Base-by-base conservation (phyloP, 1,284 basidiomycete species). In the Moesziomyces sp. region DNA sequence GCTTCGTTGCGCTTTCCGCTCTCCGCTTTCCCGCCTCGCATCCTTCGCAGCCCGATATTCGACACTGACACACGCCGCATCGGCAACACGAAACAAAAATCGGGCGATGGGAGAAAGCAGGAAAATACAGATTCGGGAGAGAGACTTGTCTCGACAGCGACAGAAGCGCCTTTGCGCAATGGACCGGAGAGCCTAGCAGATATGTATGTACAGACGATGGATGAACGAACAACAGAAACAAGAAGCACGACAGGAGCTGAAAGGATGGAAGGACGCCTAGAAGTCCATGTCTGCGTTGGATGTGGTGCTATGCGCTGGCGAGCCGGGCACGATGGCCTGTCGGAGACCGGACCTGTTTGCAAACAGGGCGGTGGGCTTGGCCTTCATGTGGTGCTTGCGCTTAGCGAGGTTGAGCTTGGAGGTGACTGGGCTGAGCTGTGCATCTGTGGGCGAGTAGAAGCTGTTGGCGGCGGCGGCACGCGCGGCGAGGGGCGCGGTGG, bases 371-470 rank as follows among this genome's bases (percentile, higher is more conserved):
- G 78, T 81, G 6, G 81, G 81, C 65, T 82, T 83, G 38, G 68
- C 80, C 70, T 83, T 83, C 34, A 69, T 58, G 64, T 75, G 66
- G 61, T 84, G 81, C 64, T 82, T 81, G 47, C 74, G 68, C 77
- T 84, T 84, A 43, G 73, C 72, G 30, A 83, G 57, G 59, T 83
- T 83, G 46, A 84, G 75, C 62, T 84, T 84, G 44, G 80, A 81
- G 10, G 80, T 82, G 60, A 80, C 80, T 0, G 82, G 82, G 28
- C 80, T 82, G 54, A 84, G 45, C 72, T 83, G 80, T 21, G 74
- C 78, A 59, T 84, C 82, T 13, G 81, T 83, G 40, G 82, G 82
- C 35, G 76, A 78, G 68, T 81, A 79, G 70, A 79, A 79, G 63
- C 76, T 74, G 61, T 75, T 74, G 13, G 73, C 79, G 2, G 79